phyloP scores from a whole-genome alignment of 2,329 filamentous ascomycete genomes.

The Trichophyton simii region DNA sequence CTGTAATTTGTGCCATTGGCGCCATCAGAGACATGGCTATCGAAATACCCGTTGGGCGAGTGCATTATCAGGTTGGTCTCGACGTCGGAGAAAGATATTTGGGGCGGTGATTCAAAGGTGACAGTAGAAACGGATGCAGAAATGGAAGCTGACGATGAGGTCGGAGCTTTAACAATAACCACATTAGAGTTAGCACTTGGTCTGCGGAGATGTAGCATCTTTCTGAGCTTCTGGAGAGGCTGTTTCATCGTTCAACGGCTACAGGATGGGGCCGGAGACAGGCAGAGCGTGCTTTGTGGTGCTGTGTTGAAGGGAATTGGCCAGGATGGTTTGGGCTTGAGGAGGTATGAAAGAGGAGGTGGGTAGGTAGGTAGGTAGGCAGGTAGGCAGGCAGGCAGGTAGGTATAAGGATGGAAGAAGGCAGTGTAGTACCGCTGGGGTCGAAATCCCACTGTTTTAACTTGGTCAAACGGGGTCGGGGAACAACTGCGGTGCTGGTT shows the following conservation, averaged over 20 bases:
- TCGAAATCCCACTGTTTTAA: background rate
- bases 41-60: constrained; percentile 27
- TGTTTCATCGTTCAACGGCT: background rate
- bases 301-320: background rate
- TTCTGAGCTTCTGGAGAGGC: constrained; percentile 4
- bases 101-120: constrained; percentile 18
- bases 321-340: background rate
- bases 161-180: constrained; percentile 2
- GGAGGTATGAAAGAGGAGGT: background rate
- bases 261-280: background rate
- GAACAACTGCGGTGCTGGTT: constrained; percentile 10
- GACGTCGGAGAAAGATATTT: constrained; percentile 29
- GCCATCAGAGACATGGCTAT: constrained; percentile 18
- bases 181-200: constrained; percentile 6
- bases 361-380: no score
- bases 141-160: background rate
- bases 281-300: background rate
- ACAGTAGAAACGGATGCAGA: background rate
- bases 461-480: constrained; percentile 10
- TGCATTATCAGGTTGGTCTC: constrained; percentile 34
- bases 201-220: constrained; percentile 7
- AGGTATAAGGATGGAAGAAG: background rate
- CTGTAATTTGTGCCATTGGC: constrained; percentile 13
- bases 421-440: background rate
- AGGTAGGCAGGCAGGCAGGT: background rate